Evolutionary conservation across 2,329 filamentous ascomycete species (phyloP).

Genomic region (Nectriaceae sp.): DNA sequence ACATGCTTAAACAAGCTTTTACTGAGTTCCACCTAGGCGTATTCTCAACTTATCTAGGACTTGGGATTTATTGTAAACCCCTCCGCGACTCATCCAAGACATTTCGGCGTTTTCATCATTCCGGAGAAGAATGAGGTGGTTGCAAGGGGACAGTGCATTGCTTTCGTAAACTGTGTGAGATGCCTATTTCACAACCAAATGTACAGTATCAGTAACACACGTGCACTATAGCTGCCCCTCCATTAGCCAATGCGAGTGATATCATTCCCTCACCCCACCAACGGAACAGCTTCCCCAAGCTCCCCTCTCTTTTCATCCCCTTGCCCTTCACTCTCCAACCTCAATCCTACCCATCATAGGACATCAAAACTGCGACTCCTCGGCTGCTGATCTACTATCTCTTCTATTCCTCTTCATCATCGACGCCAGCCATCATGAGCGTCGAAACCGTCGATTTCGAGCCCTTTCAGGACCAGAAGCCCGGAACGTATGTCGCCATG

Average conservation of each 20-base stretch:
- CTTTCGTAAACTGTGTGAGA: no score
- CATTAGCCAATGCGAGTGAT: slow-evolving; percentile 28
- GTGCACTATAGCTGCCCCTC: slow-evolving; percentile 23
- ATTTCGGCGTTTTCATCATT: no score
- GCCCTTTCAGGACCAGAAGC: slow-evolving; percentile 95
- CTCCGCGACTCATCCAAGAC: no score
- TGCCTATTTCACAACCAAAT: not conserved
- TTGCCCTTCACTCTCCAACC: slow-evolving; percentile 3
- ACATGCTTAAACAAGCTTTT: no score
- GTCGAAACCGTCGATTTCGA: slow-evolving; percentile 77
- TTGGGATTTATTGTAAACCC: no score
- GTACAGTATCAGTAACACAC: slow-evolving; percentile 24
- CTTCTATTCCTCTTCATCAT: slow-evolving; percentile 6
- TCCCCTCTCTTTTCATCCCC: slow-evolving; percentile 21
- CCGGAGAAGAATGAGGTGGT: no score
- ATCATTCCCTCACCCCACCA: slow-evolving; percentile 27
- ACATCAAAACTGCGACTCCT: no score
- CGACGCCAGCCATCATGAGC: slow-evolving; percentile 56
- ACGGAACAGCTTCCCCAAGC: slow-evolving; percentile 29
- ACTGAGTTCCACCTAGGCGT: no score
- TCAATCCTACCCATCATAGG: slow-evolving; percentile 4
- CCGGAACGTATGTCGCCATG: slow-evolving; percentile 81
- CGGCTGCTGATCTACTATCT: not conserved
- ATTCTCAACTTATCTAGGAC: no score
- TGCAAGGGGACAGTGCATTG: no score